A percentile compares a stretch with the other conserved stretches of the same genome.
Evolutionary conservation across 2,329 filamentous ascomycete species (phyloP).

Genomic region (Davidsoniella neocaledoniae): DNA sequence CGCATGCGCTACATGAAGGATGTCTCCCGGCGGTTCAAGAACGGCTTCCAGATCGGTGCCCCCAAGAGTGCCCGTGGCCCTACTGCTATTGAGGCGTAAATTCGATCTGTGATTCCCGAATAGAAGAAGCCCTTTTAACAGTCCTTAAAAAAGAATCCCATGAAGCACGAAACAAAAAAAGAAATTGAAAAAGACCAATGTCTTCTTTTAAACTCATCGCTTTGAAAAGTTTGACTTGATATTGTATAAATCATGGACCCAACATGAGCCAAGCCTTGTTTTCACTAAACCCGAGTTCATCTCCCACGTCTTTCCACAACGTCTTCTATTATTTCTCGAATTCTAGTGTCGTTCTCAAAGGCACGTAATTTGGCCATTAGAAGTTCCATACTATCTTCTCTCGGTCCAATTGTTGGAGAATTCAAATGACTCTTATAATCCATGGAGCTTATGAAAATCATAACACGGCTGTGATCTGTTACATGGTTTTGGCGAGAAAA

Average conservation of each 20-base stretch:
- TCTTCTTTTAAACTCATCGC: neutral
- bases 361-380: too few relatives aligned
- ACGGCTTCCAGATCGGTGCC: conserved; percentile 85
- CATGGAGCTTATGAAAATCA: too few relatives aligned
- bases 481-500: too few relatives aligned
- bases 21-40: conserved; percentile 86
- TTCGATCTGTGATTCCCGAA: conserved; percentile 13
- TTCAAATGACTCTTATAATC: too few relatives aligned
- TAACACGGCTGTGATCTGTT: too few relatives aligned
- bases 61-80: conserved; percentile 71
- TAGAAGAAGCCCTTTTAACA: conserved; percentile 15
- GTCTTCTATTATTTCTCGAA: too few relatives aligned
- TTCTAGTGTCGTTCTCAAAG: too few relatives aligned
- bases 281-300: neutral
- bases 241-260: neutral
- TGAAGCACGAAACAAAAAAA: conserved; percentile 11
- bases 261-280: neutral
- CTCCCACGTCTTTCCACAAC: too few relatives aligned
- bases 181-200: conserved; percentile 5
- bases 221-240: neutral
- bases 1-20: conserved; percentile 90
- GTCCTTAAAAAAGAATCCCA: conserved; percentile 13
- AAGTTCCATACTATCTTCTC: too few relatives aligned
- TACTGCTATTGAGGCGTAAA: conserved; percentile 23
- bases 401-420: too few relatives aligned